Percentiles rank a stretch among this genome's conserved stretches.
phyloP scores from a whole-genome alignment of 306 rosid genomes.

The Quercus wislizeni region DNA sequence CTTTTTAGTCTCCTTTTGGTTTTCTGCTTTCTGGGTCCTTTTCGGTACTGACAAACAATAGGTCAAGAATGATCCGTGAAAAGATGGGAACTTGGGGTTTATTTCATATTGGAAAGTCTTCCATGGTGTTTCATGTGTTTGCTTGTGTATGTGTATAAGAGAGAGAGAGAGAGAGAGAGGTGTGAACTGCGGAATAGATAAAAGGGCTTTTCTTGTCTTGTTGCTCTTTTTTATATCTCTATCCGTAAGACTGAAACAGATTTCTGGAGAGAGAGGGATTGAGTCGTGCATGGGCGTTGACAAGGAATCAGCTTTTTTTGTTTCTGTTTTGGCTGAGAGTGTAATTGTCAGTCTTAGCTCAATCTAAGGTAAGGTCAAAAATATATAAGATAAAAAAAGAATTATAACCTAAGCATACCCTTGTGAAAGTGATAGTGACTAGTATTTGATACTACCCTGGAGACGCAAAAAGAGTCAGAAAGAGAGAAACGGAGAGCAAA shows the following conservation, averaged over 20 bases:
- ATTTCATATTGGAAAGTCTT: constrained; percentile 1
- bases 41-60: constrained; percentile 41
- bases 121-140: constrained; percentile 1
- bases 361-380: constrained; percentile 41
- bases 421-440: constrained; percentile 34
- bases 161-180: not conserved
- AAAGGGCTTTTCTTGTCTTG: constrained; percentile 50
- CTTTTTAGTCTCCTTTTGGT: constrained; percentile 3
- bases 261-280: constrained; percentile 25
- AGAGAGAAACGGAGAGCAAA: constrained; percentile 3
- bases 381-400: not conserved
- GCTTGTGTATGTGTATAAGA: no score
- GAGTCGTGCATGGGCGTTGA: constrained; percentile 67
- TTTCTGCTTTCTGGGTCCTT: constrained; percentile 33
- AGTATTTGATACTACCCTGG: constrained; percentile 2
- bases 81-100: constrained; percentile 28
- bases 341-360: constrained; percentile 32
- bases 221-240: constrained; percentile 25
- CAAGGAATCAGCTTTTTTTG: constrained; percentile 34
- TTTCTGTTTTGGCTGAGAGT: constrained; percentile 37
- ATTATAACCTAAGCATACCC: constrained; percentile 21
- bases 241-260: constrained; percentile 31
- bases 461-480: constrained; percentile 8
- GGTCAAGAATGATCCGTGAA: constrained; percentile 26
- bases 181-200: constrained; percentile 44